Evolutionary conservation across 345 rosid species (phyloP).

Genomic region (Turnera subulata): DNA sequence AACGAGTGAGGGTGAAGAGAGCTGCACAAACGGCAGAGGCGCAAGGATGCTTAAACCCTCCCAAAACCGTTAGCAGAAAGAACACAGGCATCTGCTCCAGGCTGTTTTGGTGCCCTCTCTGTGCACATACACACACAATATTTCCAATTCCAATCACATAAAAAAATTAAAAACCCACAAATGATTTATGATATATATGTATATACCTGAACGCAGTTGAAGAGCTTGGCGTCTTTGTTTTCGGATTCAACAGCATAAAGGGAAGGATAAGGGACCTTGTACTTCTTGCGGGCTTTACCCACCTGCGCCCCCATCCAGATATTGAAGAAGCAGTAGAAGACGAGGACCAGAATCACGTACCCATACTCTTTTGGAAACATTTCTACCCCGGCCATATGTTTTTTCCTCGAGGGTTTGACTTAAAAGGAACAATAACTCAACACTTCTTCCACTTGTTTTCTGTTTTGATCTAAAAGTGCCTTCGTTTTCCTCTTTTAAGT

Average conservation of each 20-base stretch:
- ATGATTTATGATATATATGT: background rate
- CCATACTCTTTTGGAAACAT: slow-evolving; percentile 61
- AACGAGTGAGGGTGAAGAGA: slow-evolving; percentile 47
- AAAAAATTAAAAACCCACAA: too few species aligned
- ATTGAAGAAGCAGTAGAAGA: slow-evolving; percentile 64
- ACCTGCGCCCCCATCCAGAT: slow-evolving; percentile 68
- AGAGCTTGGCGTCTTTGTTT: slow-evolving; percentile 77
- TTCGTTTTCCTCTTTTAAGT: too few species aligned
- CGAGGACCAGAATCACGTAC: slow-evolving; percentile 66
- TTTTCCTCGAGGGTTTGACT: too few species aligned
- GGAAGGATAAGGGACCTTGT: slow-evolving; percentile 67
- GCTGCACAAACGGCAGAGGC: slow-evolving; percentile 46
- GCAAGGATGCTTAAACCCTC: slow-evolving; percentile 78
- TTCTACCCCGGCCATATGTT: slow-evolving; percentile 26
- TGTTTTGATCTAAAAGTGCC: too few species aligned
- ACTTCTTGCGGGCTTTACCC: slow-evolving; percentile 75
- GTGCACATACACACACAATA: slow-evolving; percentile 13
- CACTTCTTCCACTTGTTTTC: too few species aligned
- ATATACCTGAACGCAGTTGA: slow-evolving; percentile 84
- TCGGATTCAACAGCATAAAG: slow-evolving; percentile 80
- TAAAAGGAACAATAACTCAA: too few species aligned
- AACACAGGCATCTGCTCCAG: slow-evolving; percentile 77
- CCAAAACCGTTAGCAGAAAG: slow-evolving; percentile 65
- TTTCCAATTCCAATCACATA: background rate
- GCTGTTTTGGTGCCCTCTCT: slow-evolving; percentile 95